Base-by-base conservation (phyloP, 495 filamentous ascomycete species). In the Halenospora varia region DNA sequence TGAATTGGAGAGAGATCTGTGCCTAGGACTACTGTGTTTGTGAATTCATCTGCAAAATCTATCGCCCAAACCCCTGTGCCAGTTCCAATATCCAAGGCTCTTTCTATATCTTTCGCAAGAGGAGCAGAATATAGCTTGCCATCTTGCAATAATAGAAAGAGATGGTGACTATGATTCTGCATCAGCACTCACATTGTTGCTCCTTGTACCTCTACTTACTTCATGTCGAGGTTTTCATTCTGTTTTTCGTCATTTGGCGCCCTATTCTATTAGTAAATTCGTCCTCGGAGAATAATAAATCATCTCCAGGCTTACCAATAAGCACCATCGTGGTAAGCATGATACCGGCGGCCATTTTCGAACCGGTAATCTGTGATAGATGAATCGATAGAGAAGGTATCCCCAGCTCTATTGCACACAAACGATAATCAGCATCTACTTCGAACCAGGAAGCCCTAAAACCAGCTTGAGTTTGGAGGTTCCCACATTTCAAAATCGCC, bases 1-100 rank as follows among this genome's bases (percentile, higher is more conserved):
- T 75, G 73, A 53, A 76, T 74, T 2, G 72, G 66, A 17, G 69
- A 72, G 13, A 83, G 70, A 53, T 83, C 80, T 13, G 75, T 80
- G 40, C 79, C 80, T 44, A 78, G 63, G 17, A 83, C 74, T n/a
- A 74, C 65, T 6, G 74, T 67, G 84, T 82, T 61, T 84, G 85
- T 46, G 63, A 61, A 52, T 77, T 67, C 10, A 65, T 56, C 17
- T 71, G 68, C 65, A 74, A 83, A n/a, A 71, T 63, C 82, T 26
- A 78, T 68, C 0, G 75, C 76, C 73, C 75, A 79, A 52, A 77
- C 72, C 10, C 75, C 77, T 10, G 77, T 80, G 2, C 77, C 77
- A 8, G 75, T 78, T n/a, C 76, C 77, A 22, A 80, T 64, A 35
- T 80, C 77, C 17, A 61, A 47, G 17, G 56, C 18, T 2, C 20